Base-by-base conservation (phyloP, 805 yeast genomes). In the Yamadazyma nakazawae region DNA sequence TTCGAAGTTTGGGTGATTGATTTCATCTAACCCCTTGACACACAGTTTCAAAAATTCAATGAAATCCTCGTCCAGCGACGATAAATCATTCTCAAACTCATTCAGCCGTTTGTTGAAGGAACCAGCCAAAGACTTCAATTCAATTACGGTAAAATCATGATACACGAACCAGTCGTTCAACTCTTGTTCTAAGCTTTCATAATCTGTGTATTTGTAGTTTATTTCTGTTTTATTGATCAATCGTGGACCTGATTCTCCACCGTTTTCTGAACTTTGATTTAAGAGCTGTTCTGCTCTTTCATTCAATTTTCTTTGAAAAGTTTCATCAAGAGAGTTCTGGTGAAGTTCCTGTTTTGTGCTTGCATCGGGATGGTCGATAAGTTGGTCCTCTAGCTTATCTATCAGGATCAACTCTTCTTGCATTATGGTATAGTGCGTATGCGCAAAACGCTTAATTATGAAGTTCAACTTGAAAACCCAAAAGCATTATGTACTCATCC, bases 381-480 rank as follows among this genome's bases (percentile, higher is more conserved):
- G 65, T 50, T 68, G 72, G 48, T 74, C 80, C 43, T 76, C 80
- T 37, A 76, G 66, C 48, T 70, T 66, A 49, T 75, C 78, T 18
- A 71, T 70, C 62, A 72, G 68, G 8, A 59, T 57, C 34, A 50
- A 54, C 18, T 62, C 67, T 39, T 61, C 59, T 51, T 57, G 59
- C 62, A 60, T 58, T 28, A 9, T 13, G 5, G n/a, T 28, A 28
- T 12, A 28, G 32, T 12, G 35, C 30, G 36, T 25, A 8, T 16
- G 40, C 28, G 40, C 16, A 14, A 24, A 24, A 37, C 19, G 14
- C n/a, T 10, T 7, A n/a, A n/a, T n/a, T n/a, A n/a, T 21, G 7
- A 21, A 21, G 24, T 21, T 5, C 7, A 21, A 4, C 24, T 7
- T 5, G 24, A 21, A 21, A 21, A 21, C 7, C 24, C 4, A 7